Conservation (phyloP, 2,329 filamentous ascomycete species). For the Apiospora hydei region DNA sequence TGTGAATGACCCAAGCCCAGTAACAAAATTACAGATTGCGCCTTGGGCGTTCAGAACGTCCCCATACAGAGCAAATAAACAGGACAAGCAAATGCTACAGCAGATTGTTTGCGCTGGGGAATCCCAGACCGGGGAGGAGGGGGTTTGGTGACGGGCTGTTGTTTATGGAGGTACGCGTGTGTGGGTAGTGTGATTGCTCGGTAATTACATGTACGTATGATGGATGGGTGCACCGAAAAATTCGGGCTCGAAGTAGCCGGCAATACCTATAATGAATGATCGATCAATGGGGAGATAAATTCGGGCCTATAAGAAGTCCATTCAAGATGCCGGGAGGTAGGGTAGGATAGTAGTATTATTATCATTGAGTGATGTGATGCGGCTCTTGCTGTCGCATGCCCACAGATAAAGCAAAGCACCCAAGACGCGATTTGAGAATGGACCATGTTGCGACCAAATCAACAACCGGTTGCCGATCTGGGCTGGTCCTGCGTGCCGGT, state of each 20-base stretch:
- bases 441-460: constrained; percentile 14
- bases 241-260: not conserved
- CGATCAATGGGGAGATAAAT: not conserved
- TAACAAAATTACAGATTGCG: constrained; percentile 25
- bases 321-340: not conserved
- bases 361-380: constrained; percentile 5
- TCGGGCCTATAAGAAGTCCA: not conserved
- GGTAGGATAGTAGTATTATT: constrained; percentile 9
- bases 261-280: not conserved
- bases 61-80: constrained; percentile 25
- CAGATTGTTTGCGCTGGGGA: constrained; percentile 4
- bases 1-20: constrained; percentile 32
- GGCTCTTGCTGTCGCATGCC: constrained; percentile 18
- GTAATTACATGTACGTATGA: not conserved
- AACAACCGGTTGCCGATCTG: constrained; percentile 15
- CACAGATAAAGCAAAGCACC: constrained; percentile 14
- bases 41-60: constrained; percentile 31
- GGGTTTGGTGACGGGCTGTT: constrained; percentile 1
- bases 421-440: constrained; percentile 20
- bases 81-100: constrained; percentile 11
- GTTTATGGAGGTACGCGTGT: not conserved
- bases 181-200: constrained; percentile 2
- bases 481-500: constrained; percentile 1
- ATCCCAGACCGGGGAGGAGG: not conserved
- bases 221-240: not conserved